Evolutionary conservation across 2,329 filamentous ascomycete genomes (phyloP), one percentile per base, ranked within the genome.

Genomic region (Aspergillus sp.): DNA sequence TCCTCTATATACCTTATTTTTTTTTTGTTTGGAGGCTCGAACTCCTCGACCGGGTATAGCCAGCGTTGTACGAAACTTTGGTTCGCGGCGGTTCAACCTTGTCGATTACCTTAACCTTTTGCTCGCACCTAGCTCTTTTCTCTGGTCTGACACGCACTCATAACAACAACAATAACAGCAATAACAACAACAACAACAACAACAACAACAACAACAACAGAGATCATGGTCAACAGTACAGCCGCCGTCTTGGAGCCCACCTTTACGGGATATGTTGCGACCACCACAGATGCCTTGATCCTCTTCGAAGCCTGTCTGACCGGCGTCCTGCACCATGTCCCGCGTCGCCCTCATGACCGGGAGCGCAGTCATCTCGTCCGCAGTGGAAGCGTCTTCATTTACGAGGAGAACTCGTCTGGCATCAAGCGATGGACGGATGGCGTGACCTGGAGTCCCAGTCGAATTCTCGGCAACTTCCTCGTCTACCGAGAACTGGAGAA

Each of bases 401-500:
- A 95, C 66, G 89, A 95, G 61, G 89, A 95, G 65, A 85, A 88
- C 52, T 84, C 88, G 0, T 94, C 90, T 0, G 89, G 89, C 4
- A 95, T 95, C 71, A 94, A 94, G 72, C 79, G 90, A 48, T 96
- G 90, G 90, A 95, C 90, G 0, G 90, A 96, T 58, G 90, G 90
- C 12, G 82, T 91, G 9, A 84, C 85, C 5, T 96, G 90, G 90
- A 94, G 88, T 57, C 90, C 90, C 0, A 94, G 85, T 66, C 84
- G 86, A 13, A 91, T 94, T 43, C 75, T 91, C 43, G 85, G 85
- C 49, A 93, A 93, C 63, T 94, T 89, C 58, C 77, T 95, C 39
- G 81, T 94, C 56, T 95, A 95, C 61, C 83, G 89, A 25, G 88
- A 95, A 65, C 77, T 94, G 39, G 81, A 86, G 53, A 82, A 85